Conservation (phyloP, 345 rosid genomes). For the Citrus inodora region DNA sequence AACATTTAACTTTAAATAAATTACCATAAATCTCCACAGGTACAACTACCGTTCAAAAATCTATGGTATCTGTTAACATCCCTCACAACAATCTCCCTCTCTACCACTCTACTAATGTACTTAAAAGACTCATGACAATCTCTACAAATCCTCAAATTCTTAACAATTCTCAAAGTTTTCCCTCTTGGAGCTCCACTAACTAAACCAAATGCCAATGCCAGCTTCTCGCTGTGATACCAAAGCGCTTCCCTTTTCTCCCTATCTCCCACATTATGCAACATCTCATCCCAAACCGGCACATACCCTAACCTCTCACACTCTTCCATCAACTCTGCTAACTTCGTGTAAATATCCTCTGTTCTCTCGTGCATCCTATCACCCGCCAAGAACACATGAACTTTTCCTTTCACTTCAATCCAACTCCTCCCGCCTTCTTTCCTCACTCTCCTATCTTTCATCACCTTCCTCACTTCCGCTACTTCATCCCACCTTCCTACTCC, state of each 20-base stretch:
- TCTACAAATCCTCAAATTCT: slow-evolving; percentile 40
- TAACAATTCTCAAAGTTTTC: slow-evolving; percentile 36
- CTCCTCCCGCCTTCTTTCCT: slow-evolving; percentile 44
- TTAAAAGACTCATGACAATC: slow-evolving; percentile 47
- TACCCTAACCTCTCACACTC: slow-evolving; percentile 36
- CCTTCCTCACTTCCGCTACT: slow-evolving; percentile 32
- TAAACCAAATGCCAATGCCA: slow-evolving; percentile 54
- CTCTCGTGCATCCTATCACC: slow-evolving; percentile 43
- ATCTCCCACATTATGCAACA: slow-evolving; percentile 31
- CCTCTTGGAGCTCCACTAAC: slow-evolving; percentile 34
- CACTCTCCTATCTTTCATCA: slow-evolving; percentile 34
- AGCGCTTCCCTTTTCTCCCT: slow-evolving; percentile 36
- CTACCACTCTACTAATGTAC: slow-evolving; percentile 33
- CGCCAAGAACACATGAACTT: slow-evolving; percentile 43
- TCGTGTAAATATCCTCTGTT: slow-evolving; percentile 30
- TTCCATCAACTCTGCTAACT: slow-evolving; percentile 38
- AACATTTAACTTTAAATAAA: background rate
- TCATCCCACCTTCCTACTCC: slow-evolving; percentile 34
- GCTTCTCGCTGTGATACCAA: slow-evolving; percentile 54
- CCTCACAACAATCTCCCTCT: slow-evolving; percentile 41
- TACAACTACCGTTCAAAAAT: slow-evolving; percentile 35
- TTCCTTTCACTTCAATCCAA: slow-evolving; percentile 48
- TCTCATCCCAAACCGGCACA: slow-evolving; percentile 28
- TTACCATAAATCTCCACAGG: slow-evolving; percentile 41
- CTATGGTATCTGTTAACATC: slow-evolving; percentile 47